Evolutionary conservation across 2,329 filamentous ascomycete genomes (phyloP).

Genomic region (Fusarium ramigenum): DNA sequence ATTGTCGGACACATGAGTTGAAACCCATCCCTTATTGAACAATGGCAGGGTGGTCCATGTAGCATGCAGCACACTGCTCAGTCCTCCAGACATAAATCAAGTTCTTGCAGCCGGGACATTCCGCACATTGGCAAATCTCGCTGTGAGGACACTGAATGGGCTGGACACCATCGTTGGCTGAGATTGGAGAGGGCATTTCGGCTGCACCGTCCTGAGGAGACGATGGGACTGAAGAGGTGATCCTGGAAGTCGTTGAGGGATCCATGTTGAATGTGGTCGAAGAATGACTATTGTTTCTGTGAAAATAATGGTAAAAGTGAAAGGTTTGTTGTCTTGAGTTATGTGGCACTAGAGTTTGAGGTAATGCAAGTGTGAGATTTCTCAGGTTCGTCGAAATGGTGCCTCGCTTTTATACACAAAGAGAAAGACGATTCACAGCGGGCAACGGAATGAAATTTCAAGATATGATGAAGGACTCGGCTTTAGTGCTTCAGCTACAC

Average conservation of each 20-base stretch:
- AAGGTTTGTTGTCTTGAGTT: background rate
- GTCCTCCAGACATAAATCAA: background rate
- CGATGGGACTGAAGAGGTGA: accelerated
- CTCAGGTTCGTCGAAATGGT: background rate
- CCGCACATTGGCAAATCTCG: background rate
- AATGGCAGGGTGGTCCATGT: background rate
- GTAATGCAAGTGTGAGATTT: background rate
- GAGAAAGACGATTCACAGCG: background rate
- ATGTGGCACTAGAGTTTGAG: background rate
- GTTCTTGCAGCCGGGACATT: background rate
- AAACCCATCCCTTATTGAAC: background rate
- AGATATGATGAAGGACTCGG: background rate
- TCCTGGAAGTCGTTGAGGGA: background rate
- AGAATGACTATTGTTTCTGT: background rate
- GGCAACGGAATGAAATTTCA: accelerated
- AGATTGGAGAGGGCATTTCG: background rate
- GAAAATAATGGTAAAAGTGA: background rate
- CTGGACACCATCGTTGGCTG: background rate
- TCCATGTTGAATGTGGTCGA: too few species aligned
- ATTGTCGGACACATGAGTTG: accelerated
- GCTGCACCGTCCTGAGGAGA: too few species aligned
- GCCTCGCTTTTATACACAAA: background rate
- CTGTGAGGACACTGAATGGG: background rate
- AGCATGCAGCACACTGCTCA: background rate
- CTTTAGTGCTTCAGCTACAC: background rate